Percentiles rank a stretch among this genome's conserved stretches.
phyloP scores from a whole-genome alignment of 2,329 filamentous ascomycete genomes.

The Cladosporium sphaerospermum region DNA sequence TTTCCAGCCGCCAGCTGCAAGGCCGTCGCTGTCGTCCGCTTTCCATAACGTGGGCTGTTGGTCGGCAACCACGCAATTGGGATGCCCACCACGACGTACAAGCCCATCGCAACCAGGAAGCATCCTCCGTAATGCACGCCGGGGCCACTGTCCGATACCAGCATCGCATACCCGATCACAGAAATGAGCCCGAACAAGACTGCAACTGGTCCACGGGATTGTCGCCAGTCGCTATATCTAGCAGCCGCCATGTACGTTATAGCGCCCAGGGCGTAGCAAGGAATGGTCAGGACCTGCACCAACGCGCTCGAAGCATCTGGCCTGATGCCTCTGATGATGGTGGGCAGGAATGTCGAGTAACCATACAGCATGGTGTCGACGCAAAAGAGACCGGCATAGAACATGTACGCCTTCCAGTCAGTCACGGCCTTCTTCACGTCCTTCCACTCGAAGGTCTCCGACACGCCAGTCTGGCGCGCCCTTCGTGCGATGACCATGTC shows the following conservation, averaged over 20 bases:
- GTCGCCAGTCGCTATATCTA: slow-evolving; percentile 60
- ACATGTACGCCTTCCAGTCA: slow-evolving; percentile 71
- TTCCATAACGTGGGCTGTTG: slow-evolving; percentile 69
- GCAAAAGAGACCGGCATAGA: slow-evolving; percentile 65
- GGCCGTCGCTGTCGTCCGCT: slow-evolving; percentile 65
- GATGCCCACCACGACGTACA: slow-evolving; percentile 57
- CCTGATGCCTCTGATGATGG: slow-evolving; percentile 67
- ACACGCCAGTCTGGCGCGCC: slow-evolving; percentile 44
- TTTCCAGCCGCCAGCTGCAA: slow-evolving; percentile 68
- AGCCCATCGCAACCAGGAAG: slow-evolving; percentile 66
- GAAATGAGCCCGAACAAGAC: slow-evolving; percentile 57
- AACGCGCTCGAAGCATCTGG: slow-evolving; percentile 54
- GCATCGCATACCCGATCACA: slow-evolving; percentile 41
- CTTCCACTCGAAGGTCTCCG: slow-evolving; percentile 48
- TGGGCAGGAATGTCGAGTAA: slow-evolving; percentile 71
- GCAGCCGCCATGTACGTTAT: slow-evolving; percentile 62
- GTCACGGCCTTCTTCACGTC: slow-evolving; percentile 62
- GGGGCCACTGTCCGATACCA: slow-evolving; percentile 54
- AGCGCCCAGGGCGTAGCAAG: slow-evolving; percentile 68
- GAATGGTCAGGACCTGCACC: slow-evolving; percentile 71
- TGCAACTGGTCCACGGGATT: slow-evolving; percentile 59
- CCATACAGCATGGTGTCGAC: slow-evolving; percentile 75
- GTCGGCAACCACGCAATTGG: slow-evolving; percentile 54
- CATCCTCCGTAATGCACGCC: slow-evolving; percentile 70
- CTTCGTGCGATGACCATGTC: slow-evolving; percentile 49